Base-by-base conservation (phyloP, 148 eudicot species). In the Spergularia bocconei region DNA sequence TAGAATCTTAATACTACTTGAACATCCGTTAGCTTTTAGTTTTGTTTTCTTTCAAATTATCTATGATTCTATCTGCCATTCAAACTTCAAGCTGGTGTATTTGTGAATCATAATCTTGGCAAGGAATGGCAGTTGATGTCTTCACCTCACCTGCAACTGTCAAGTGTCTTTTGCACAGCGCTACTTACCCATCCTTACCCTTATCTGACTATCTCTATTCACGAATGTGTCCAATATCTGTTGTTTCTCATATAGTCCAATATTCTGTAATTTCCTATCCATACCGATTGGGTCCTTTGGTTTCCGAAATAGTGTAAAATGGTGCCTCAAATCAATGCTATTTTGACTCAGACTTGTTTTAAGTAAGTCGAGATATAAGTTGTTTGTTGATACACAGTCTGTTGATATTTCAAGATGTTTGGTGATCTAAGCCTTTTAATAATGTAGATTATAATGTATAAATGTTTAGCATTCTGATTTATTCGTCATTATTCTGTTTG, bases 401-500 rank as follows among this genome's bases (percentile, higher is more conserved):
- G 36, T 29, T 29, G 36, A 29, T 29, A 29, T 29, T 29, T 29
- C 3, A 29, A 29, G 36, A 2, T 29, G 36, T 29, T 4, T 29
- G 36, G 21, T 53, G 72, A 25, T 5, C n/a, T 20, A 19, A 36
- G 1, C 17, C n/a, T 16, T 53, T 13, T 23, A 6, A 39, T 14
- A 12, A 14, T 51, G 13, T 51, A 13, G 16, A 68, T 10, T 39
- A 68, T 51, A 51, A 20, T 70, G 29, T 54, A 62, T 61, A 16
- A 51, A 48, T 8, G 39, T 54, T n/a, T 39, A n/a, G 20, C 33
- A n/a, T 50, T 23, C 68, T 65, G 16, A 39, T 48, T 64, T 67
- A 59, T 77, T 78, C 13, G 19, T 81, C 20, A 8, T 38, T 66
- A 2, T 55, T 19, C 13, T 15, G 23, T 58, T 78, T 69, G 63